These are phyloP conservation scores for Aspergillus sp. DNA, from an alignment of 2,329 filamentous ascomycete genomes.

Conservation along the genomic window DNA sequence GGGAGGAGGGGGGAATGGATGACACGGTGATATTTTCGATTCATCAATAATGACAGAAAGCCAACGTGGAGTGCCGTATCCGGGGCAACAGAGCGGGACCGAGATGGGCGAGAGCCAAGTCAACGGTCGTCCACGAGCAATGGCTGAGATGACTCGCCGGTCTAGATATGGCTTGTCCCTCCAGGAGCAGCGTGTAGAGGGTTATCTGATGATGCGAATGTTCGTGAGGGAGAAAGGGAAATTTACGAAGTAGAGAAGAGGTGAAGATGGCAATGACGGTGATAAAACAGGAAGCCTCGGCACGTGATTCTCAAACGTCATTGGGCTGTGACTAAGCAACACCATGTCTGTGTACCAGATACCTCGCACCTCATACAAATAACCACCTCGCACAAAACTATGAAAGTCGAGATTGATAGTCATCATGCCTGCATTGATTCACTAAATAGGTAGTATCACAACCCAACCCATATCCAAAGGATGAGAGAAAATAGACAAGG, in stretches of 20 bases:
- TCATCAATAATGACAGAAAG: slow-evolving; percentile 13
- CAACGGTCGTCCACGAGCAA: not conserved
- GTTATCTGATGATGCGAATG: too few species aligned
- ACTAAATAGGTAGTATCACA: slow-evolving; percentile 8
- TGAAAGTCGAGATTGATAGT: not conserved
- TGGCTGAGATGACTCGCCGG: not conserved
- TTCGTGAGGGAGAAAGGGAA: not conserved
- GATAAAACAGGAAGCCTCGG: not conserved
- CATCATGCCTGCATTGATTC: slow-evolving; percentile 6
- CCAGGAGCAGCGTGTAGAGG: not conserved
- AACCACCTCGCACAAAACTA: too few species aligned
- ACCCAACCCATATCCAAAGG: not conserved
- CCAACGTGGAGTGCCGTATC: slow-evolving; percentile 27
- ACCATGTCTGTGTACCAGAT: not conserved
- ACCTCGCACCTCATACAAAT: too few species aligned
- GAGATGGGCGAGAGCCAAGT: not conserved
- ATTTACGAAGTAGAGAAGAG: not conserved
- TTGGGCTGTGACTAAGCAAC: not conserved
- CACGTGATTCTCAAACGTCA: not conserved
- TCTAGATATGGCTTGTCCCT: not conserved
- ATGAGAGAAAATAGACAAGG: slow-evolving; percentile 11
- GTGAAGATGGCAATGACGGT: not conserved
- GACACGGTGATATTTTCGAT: slow-evolving; percentile 6
- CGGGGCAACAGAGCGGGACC: slow-evolving; percentile 36
- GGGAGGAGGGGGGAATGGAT: not conserved